phyloP scores from a whole-genome alignment of 2,329 filamentous ascomycete genomes.

The Tricladium varicosporioides region DNA sequence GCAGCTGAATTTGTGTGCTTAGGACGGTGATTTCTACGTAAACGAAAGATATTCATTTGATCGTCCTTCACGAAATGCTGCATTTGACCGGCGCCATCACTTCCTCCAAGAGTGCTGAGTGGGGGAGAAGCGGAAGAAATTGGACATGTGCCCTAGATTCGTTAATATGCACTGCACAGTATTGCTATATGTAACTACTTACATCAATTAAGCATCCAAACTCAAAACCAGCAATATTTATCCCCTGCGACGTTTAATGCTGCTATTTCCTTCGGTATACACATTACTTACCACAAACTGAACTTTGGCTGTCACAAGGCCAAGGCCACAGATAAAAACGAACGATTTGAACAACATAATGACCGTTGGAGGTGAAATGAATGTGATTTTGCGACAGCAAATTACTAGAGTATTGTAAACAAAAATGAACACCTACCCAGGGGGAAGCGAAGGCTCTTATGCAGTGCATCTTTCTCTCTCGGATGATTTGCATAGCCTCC shows the following conservation, averaged over 20 bases:
- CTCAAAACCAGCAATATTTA: not conserved
- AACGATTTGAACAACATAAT: not conserved
- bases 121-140: constrained; percentile 14
- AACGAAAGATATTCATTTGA: constrained; percentile 54
- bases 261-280: not conserved
- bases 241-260: not conserved
- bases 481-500: not conserved
- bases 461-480: not conserved
- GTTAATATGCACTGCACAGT: not conserved
- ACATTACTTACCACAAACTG: not conserved
- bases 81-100: constrained; percentile 30
- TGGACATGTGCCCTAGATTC: constrained; percentile 22
- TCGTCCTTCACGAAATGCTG: constrained; percentile 53
- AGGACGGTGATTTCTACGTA: constrained; percentile 48
- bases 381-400: not conserved
- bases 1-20: not conserved
- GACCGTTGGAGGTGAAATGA: not conserved
- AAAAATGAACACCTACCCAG: not conserved
- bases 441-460: not conserved
- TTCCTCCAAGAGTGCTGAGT: constrained; percentile 14
- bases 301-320: not conserved
- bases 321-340: not conserved
- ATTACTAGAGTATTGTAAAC: not conserved
- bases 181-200: constrained; percentile 1
- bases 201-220: constrained; percentile 40